Evolutionary conservation across 1,139 yeast species (phyloP).

Genomic region (Yamadazyma aaseri): DNA sequence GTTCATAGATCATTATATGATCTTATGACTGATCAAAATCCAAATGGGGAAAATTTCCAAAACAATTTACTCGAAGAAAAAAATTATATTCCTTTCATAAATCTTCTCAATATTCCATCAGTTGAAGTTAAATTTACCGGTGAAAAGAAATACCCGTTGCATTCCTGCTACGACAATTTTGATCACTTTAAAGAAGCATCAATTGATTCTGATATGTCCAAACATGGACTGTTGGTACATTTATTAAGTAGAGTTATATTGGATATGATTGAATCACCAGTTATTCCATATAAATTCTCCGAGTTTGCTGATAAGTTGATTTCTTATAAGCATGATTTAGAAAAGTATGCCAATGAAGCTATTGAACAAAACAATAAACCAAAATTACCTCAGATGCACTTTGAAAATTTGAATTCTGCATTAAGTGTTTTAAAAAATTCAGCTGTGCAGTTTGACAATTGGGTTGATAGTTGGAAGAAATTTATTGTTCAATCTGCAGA

Average conservation of each 20-base stretch:
- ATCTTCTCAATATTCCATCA: constrained; percentile 68
- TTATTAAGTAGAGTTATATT: constrained; percentile 54
- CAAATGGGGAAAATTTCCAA: constrained; percentile 27
- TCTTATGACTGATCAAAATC: constrained; percentile 25
- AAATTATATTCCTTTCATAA: constrained; percentile 68
- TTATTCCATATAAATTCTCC: constrained; percentile 66
- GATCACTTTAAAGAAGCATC: constrained; percentile 46
- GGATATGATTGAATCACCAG: constrained; percentile 66
- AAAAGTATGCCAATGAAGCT: constrained; percentile 15
- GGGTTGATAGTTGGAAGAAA: constrained; percentile 57
- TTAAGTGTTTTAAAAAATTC: constrained; percentile 23
- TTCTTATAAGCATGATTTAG: constrained; percentile 48
- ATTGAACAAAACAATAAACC: constrained; percentile 9
- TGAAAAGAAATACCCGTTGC: constrained; percentile 50
- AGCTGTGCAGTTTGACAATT: constrained; percentile 32
- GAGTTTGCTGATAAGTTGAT: constrained; percentile 48
- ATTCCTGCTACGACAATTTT: constrained; percentile 68
- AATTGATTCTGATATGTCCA: constrained; percentile 56
- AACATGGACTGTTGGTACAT: constrained; percentile 59
- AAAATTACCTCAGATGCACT: constrained; percentile 28
- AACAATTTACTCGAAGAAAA: constrained; percentile 51
- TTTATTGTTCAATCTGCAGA: constrained; percentile 34
- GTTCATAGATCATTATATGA: constrained; percentile 23
- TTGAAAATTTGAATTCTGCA: constrained; percentile 24
- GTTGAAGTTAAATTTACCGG: constrained; percentile 55